Base-by-base conservation (phyloP, 1,139 yeast genomes). In the Hyphopichia burtonii region DNA sequence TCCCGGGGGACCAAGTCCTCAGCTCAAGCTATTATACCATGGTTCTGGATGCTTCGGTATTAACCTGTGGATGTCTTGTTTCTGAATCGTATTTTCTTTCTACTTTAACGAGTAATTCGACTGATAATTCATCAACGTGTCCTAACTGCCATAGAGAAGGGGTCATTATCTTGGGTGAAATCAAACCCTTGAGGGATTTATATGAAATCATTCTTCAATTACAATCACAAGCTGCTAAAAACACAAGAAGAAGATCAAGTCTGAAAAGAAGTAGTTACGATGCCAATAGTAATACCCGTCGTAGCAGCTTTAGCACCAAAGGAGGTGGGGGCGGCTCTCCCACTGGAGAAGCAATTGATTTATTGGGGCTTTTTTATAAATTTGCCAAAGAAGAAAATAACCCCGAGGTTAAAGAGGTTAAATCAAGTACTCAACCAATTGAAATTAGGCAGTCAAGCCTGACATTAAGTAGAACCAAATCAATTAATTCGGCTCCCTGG, bases 31-130 rank as follows among this genome's bases (percentile, higher is more conserved):
- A 50, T 9, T 50, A 51, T n/a, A 54, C 49, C 5, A 45, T 68
- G 2, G 64, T 71, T 5, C 39, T 64, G 11, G 89, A 84, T 59
- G 74, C 81, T 5, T 68, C 80, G 1, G 74, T 82, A 17, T 63
- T 86, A 16, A 63, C 82, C 0, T 87, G 95, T 62, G 93, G 94
- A 0, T 86, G 95, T 60, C 60, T 86, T 10, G 70, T 83, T 0
- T 82, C 91, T 1, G 85, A 83, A 50, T 49, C 62, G 1, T 62
- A 44, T 18, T 71, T 71, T 48, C 28, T 32, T 15, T 40, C 44
- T 3, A 34, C 36, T 7, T 25, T 60, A 45, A 57, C 59, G n/a
- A 44, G 37, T 18, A 34, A 27, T 16, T 25, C 33, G 3, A 34
- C 14, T 9, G 34, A 51, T 33, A 56, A 34, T 40, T 52, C 50